phyloP scores from a whole-genome alignment of 805 yeast genomes.

The Metschnikowia peoriensis region DNA sequence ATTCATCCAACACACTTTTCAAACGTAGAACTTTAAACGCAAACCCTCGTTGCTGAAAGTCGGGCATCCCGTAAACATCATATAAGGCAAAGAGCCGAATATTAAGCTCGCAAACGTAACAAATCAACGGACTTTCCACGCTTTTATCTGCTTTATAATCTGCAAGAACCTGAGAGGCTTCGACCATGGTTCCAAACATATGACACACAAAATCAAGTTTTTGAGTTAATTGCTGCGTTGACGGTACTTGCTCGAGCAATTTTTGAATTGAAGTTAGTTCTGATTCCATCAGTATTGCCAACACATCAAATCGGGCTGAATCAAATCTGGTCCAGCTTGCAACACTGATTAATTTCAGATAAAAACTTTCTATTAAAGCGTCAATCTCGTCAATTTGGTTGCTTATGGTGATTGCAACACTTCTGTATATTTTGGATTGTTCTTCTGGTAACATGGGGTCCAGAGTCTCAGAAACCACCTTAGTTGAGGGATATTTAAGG shows the following conservation, averaged over 20 bases:
- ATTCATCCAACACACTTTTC: background rate
- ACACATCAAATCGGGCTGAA: no score
- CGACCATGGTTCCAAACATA: background rate
- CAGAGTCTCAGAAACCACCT: no score
- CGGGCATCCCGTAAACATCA: background rate
- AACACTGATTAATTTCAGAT: no score
- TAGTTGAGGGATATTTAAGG: no score
- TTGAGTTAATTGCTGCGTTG: background rate
- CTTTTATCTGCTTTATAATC: background rate
- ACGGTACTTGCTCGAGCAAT: background rate
- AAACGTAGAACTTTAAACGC: background rate
- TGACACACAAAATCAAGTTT: background rate
- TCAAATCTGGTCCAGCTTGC: no score
- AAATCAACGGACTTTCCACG: background rate
- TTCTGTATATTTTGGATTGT: no score
- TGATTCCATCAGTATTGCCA: background rate
- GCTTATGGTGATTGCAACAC: no score
- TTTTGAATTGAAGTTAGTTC: background rate
- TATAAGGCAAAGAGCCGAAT: background rate
- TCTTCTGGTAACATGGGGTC: no score
- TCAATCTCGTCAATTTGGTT: no score
- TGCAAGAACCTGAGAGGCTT: background rate
- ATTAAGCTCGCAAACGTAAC: background rate
- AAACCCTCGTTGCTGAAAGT: background rate
- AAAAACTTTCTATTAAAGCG: no score